phyloP scores from a whole-genome alignment of 2,329 filamentous ascomycete species.

The Graphiopsis chlorocephala region DNA sequence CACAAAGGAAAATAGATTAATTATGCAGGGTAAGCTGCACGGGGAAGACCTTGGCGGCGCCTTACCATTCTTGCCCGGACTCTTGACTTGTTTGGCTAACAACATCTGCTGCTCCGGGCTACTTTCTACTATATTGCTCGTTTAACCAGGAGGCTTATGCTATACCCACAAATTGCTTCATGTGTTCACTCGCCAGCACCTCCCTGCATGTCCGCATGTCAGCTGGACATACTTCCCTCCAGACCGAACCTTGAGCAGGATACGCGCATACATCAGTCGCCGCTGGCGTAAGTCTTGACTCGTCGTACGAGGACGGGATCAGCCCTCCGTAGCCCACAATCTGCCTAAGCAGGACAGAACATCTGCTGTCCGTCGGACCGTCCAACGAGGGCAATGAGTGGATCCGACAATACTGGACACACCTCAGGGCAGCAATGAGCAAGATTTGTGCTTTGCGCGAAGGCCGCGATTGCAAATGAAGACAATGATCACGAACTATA shows the following conservation, averaged over 20 bases:
- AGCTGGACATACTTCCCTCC: background rate
- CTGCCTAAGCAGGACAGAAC: background rate
- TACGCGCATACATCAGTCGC: background rate
- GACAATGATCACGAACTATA: background rate
- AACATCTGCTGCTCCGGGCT: conserved; percentile 4
- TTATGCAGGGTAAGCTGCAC: conserved; percentile 14
- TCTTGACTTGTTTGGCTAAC: conserved; percentile 5
- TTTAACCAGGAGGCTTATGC: background rate
- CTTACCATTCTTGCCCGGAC: conserved; percentile 11
- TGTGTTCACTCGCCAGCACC: background rate
- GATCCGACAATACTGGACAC: background rate
- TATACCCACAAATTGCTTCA: background rate
- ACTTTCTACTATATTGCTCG: conserved; percentile 9
- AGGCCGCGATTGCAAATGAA: background rate
- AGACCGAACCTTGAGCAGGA: background rate
- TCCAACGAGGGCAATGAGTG: background rate
- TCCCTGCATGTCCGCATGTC: background rate
- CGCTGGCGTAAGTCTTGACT: background rate
- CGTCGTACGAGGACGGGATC: background rate
- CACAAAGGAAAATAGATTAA: conserved; percentile 5
- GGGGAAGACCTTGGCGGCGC: conserved; percentile 12
- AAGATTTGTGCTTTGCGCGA: background rate
- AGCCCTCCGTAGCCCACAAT: conserved; percentile 6
- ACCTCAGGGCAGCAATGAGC: background rate
- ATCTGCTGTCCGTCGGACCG: conserved; percentile 11